A percentile compares a stretch with the other conserved stretches of the same genome.
Conservation (phyloP, 1,139 yeast genomes). For the Blastobotrys aristatus region DNA sequence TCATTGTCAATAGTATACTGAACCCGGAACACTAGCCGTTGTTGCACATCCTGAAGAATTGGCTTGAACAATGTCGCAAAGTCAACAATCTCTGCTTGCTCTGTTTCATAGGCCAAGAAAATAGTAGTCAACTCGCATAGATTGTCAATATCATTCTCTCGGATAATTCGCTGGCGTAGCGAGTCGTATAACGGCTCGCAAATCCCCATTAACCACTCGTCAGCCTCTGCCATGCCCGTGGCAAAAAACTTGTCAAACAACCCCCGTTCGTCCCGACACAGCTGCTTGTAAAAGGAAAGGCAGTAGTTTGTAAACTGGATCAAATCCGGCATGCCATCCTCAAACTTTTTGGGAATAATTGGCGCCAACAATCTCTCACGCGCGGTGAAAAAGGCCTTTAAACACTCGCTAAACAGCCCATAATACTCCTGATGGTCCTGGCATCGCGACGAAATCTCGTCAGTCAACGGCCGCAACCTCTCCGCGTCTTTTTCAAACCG, state of each 20-base stretch:
- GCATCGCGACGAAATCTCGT: slow-evolving; percentile 49
- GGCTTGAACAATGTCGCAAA: slow-evolving; percentile 64
- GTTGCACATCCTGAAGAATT: slow-evolving; percentile 69
- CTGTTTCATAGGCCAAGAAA: slow-evolving; percentile 65
- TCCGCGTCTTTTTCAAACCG: slow-evolving; percentile 49
- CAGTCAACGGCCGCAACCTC: slow-evolving; percentile 43
- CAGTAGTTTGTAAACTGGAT: slow-evolving; percentile 28
- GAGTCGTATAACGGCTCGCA: slow-evolving; percentile 75
- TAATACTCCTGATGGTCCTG: slow-evolving; percentile 50
- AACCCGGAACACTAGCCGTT: slow-evolving; percentile 71
- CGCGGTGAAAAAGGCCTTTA: slow-evolving; percentile 54
- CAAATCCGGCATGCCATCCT: slow-evolving; percentile 24
- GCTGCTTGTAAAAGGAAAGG: slow-evolving; percentile 41
- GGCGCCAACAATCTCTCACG: slow-evolving; percentile 47
- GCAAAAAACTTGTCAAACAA: slow-evolving; percentile 54
- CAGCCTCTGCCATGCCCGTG: slow-evolving; percentile 36
- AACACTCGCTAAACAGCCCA: slow-evolving; percentile 65
- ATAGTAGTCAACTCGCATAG: slow-evolving; percentile 74
- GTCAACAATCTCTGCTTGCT: slow-evolving; percentile 33
- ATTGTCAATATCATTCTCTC: slow-evolving; percentile 60
- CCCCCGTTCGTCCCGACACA: slow-evolving; percentile 57
- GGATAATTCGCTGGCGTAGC: slow-evolving; percentile 58
- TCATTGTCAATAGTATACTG: slow-evolving; percentile 67
- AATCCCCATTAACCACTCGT: slow-evolving; percentile 54
- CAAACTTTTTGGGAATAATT: slow-evolving; percentile 35